A percentile compares a stretch with the other conserved stretches of the same genome.
phyloP scores from a whole-genome alignment of 1,284 basidiomycete genomes.

The Tilletia horrida region DNA sequence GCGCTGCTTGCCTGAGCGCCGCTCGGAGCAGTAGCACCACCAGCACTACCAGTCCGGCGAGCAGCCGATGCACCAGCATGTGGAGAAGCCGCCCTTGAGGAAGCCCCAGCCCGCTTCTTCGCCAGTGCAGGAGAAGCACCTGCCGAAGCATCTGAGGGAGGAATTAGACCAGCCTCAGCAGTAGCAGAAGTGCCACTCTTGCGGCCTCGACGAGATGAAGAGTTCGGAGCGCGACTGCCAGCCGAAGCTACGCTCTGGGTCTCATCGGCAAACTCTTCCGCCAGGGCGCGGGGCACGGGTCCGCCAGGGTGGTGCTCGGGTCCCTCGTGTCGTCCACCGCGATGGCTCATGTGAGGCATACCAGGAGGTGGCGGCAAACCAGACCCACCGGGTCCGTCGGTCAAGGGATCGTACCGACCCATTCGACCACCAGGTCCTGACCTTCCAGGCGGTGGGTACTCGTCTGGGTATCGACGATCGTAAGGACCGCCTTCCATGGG shows the following conservation, averaged over 20 bases:
- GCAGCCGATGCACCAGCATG: background rate
- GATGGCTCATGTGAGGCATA: background rate
- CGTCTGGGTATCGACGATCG: slow-evolving; percentile 7
- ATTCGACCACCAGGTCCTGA: background rate
- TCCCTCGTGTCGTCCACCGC: background rate
- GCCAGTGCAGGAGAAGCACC: slow-evolving; percentile 1
- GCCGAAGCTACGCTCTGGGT: slow-evolving; percentile 11
- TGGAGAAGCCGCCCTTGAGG: background rate
- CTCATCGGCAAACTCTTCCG: slow-evolving; percentile 6
- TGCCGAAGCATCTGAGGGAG: background rate
- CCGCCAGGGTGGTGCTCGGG: background rate
- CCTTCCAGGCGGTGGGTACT: background rate
- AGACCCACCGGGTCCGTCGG: background rate
- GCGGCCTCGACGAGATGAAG: background rate
- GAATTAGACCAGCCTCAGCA: background rate
- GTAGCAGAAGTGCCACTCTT: background rate
- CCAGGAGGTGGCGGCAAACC: background rate
- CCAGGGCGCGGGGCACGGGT: background rate
- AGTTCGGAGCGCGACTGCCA: slow-evolving; percentile 4
- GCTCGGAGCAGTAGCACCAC: background rate
- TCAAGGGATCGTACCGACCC: background rate
- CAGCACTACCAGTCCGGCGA: background rate
- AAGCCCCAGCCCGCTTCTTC: slow-evolving; percentile 8
- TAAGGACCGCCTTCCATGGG: background rate
- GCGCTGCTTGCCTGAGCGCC: too few relatives aligned